Conservation (phyloP, 2,329 filamentous ascomycete genomes). For the Venturia asperata region DNA sequence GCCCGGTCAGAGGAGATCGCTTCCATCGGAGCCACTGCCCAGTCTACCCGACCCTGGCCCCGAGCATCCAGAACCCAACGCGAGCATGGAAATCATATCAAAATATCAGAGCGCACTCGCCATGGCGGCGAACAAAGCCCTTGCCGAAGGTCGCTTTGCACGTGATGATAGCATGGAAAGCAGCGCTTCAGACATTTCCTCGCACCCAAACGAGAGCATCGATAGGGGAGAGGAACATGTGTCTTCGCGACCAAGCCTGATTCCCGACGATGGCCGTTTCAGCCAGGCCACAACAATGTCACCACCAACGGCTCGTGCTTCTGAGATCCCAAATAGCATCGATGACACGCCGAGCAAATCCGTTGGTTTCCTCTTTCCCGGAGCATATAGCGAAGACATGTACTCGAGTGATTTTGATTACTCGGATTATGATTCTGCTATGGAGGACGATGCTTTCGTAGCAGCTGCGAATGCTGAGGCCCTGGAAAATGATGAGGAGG, state of each 20-base stretch:
- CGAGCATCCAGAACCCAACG: conserved; percentile 30
- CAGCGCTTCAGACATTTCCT: conserved; percentile 28
- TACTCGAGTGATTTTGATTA: conserved; percentile 24
- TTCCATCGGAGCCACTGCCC: conserved; percentile 8
- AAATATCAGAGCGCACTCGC: conserved; percentile 81
- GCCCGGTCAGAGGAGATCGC: background rate
- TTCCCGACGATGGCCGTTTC: conserved; percentile 45
- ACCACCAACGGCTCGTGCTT: conserved; percentile 30
- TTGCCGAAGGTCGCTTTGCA: conserved; percentile 66
- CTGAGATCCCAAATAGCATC: conserved; percentile 18
- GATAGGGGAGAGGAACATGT: conserved; percentile 24
- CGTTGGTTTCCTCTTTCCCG: conserved; percentile 22
- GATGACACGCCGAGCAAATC: background rate
- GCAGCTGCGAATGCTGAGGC: conserved; percentile 92
- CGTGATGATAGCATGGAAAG: conserved; percentile 48
- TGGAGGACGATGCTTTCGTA: conserved; percentile 76
- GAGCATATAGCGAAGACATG: conserved; percentile 35
- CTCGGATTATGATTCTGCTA: conserved; percentile 45
- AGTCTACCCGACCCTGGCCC: background rate
- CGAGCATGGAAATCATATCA: conserved; percentile 47
- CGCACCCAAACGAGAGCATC: conserved; percentile 27
- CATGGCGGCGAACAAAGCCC: conserved; percentile 70
- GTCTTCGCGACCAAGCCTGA: conserved; percentile 38
- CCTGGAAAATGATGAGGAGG: conserved; percentile 83
- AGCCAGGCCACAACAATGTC: conserved; percentile 39